These are phyloP conservation scores for Bacidia rubella DNA, from an alignment of 495 filamentous ascomycete species.

Conservation along the genomic window DNA sequence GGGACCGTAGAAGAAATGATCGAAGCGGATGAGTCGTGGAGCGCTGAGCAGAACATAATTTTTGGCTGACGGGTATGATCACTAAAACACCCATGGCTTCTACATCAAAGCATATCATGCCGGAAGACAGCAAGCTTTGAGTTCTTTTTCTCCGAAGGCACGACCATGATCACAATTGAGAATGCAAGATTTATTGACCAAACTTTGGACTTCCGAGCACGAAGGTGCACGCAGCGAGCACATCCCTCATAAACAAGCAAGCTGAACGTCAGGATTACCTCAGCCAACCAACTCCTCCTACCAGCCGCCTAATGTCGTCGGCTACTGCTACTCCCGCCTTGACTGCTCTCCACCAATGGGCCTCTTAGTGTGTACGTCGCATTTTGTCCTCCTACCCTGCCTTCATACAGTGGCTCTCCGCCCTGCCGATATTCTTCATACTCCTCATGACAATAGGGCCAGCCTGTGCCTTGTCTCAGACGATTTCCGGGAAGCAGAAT, in stretches of 20 bases:
- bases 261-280: too few species aligned
- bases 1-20: conserved; percentile 4
- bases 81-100: neutral
- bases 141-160: neutral
- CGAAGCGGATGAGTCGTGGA: conserved; percentile 10
- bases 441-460: neutral
- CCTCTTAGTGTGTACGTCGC: neutral
- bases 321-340: neutral
- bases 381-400: neutral
- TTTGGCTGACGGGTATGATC: conserved; percentile 3
- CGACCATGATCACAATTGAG: too few species aligned
- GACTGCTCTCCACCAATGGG: neutral
- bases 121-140: neutral
- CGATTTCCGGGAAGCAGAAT: neutral
- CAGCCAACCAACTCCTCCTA: too few species aligned
- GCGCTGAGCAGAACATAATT: conserved; percentile 10
- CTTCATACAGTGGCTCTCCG: neutral
- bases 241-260: too few species aligned
- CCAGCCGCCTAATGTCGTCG: neutral
- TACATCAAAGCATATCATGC: neutral
- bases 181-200: too few species aligned
- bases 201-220: too few species aligned
- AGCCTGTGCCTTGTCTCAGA: neutral
- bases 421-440: neutral
- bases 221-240: too few species aligned